Percentiles rank a stretch among this genome's conserved stretches.
Conservation (phyloP, 139 green algal genomes). For the Tetraselmis chui region DNA sequence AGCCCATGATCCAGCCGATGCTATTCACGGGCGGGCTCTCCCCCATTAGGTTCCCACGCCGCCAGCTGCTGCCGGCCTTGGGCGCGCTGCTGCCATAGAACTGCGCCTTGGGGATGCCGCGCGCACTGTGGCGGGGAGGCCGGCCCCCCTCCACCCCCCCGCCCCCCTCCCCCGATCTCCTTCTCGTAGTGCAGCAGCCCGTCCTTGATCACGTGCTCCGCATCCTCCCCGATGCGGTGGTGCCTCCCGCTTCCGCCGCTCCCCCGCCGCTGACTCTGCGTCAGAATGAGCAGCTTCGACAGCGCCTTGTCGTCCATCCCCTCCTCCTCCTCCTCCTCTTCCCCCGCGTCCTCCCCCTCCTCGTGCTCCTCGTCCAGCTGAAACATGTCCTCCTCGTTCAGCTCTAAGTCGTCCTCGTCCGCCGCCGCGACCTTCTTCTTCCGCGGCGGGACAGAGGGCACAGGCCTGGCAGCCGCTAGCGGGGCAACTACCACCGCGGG, state of each 20-base stretch:
- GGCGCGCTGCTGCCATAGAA: no score
- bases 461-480: neutral
- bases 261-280: no score
- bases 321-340: conserved; percentile 45
- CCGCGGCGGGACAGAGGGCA: neutral
- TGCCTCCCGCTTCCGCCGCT: no score
- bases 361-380: conserved; percentile 53
- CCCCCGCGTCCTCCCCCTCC: conserved; percentile 10
- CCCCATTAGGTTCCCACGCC: no score
- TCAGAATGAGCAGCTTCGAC: no score
- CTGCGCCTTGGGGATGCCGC: no score
- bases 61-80: neutral
- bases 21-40: neutral
- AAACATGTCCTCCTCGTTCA: conserved; percentile 69
- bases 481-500: conserved; percentile 4
- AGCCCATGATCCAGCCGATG: neutral
- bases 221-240: conserved; percentile 28
- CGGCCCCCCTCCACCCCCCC: neutral
- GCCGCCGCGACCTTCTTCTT: conserved; percentile 3
- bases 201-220: conserved; percentile 69
- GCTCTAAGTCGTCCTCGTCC: conserved; percentile 26
- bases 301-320: no score
- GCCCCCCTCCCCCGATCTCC: conserved; percentile 29
- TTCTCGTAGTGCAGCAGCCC: conserved; percentile 75
- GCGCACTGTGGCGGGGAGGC: no score